Conservation (phyloP, 345 rosid genomes). For the Kernera saxatilis region DNA sequence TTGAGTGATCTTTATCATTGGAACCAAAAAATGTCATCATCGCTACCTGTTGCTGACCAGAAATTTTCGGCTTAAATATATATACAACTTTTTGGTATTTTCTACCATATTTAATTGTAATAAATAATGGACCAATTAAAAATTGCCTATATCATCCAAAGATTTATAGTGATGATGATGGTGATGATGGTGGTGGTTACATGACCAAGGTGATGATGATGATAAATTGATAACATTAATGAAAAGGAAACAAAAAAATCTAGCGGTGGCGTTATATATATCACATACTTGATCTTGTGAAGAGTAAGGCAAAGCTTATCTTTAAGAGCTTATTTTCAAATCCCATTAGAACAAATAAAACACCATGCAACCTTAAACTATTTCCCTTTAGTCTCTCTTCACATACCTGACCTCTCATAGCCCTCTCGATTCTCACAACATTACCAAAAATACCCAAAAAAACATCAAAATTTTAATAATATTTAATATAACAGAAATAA, state of each 20-base stretch:
- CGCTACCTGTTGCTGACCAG: slow-evolving; percentile 18
- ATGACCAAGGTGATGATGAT: slow-evolving; percentile 23
- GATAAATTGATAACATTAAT: slow-evolving; percentile 11
- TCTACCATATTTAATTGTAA: not conserved
- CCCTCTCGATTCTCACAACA: not conserved
- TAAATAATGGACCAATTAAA: slow-evolving; percentile 21
- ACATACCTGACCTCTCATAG: slow-evolving; percentile 11
- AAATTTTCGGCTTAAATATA: slow-evolving; percentile 3
- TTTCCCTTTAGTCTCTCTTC: slow-evolving; percentile 17
- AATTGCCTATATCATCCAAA: slow-evolving; percentile 2
- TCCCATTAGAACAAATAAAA: not conserved
- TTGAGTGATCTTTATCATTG: not conserved
- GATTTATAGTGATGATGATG: not conserved
- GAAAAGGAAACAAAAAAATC: slow-evolving; percentile 23
- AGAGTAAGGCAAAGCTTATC: slow-evolving; percentile 11
- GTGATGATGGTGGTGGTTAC: slow-evolving; percentile 15
- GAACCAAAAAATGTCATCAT: not conserved
- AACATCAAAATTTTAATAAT: not conserved
- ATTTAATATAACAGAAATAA: not conserved
- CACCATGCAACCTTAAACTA: slow-evolving; percentile 20
- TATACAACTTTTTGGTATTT: not conserved
- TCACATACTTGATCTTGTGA: slow-evolving; percentile 26
- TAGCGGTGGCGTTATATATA: slow-evolving; percentile 30
- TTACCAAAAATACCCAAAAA: not conserved
- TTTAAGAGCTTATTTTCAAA: slow-evolving; percentile 3